Conservation (phyloP, 2,329 filamentous ascomycete species). For the Xylariaceae sp. region DNA sequence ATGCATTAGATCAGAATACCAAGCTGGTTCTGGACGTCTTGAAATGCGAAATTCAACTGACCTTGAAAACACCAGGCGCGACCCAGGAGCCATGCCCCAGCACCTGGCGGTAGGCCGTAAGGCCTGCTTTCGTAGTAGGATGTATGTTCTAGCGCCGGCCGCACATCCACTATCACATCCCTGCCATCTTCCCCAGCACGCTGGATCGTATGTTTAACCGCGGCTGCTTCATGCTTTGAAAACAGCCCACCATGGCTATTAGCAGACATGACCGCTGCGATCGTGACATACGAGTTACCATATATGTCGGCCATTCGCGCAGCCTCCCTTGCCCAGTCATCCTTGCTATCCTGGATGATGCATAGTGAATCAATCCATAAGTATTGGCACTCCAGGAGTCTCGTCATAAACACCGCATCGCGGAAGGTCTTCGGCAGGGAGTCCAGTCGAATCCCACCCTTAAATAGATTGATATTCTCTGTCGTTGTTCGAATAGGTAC, state of each 20-base stretch:
- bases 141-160: conserved; percentile 27
- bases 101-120: conserved; percentile 20
- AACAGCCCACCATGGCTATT: conserved; percentile 31
- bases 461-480: conserved; percentile 13
- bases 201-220: conserved; percentile 18
- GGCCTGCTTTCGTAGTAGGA: conserved; percentile 26
- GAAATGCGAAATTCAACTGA: too few species aligned
- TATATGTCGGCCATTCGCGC: conserved; percentile 30
- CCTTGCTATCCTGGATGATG: conserved; percentile 20
- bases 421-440: conserved; percentile 30
- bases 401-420: conserved; percentile 24
- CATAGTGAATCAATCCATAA: conserved; percentile 35
- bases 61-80: conserved; percentile 33
- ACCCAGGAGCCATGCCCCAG: conserved; percentile 19
- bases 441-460: conserved; percentile 26
- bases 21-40: too few species aligned
- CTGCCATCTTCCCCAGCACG: neutral
- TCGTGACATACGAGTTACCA: conserved; percentile 29
- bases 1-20: too few species aligned
- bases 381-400: conserved; percentile 26
- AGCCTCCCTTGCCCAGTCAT: conserved; percentile 30
- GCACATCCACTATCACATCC: conserved; percentile 14
- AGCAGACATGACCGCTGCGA: conserved; percentile 24
- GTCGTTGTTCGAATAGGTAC: conserved; percentile 26
- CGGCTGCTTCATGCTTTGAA: conserved; percentile 14